phyloP scores from a whole-genome alignment of 805 yeast genomes.

The Starmerella vitae region DNA sequence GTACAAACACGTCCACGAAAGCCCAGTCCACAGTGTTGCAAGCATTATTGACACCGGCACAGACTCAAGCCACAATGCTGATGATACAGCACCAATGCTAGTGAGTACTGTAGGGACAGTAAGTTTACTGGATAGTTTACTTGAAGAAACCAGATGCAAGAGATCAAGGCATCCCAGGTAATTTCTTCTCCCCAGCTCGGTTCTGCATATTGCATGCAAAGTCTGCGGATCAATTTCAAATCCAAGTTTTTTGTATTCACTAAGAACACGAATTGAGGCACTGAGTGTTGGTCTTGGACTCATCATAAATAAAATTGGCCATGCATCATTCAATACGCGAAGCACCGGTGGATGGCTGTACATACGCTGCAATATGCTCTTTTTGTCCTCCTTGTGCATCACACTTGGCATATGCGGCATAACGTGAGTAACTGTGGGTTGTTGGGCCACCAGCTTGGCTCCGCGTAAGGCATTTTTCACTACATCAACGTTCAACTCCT shows the following conservation, averaged over 20 bases:
- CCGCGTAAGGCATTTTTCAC: constrained; percentile 12
- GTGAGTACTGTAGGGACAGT: neutral
- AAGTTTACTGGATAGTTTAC: neutral
- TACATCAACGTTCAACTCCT: constrained; percentile 2
- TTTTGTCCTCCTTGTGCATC: neutral
- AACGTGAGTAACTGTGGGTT: neutral
- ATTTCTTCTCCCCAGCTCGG: constrained; percentile 6
- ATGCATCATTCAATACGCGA: neutral
- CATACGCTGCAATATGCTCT: neutral
- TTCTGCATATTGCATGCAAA: constrained; percentile 2
- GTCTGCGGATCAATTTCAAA: neutral
- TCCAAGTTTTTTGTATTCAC: neutral
- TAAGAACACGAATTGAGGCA: neutral
- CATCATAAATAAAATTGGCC: constrained; percentile 5
- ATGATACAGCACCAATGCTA: constrained; percentile 2
- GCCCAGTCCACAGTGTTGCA: constrained; percentile 10
- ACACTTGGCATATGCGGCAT: constrained; percentile 1
- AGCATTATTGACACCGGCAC: constrained; percentile 3
- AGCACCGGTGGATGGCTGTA: constrained; percentile 3
- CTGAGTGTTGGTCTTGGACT: constrained; percentile 5
- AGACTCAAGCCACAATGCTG: constrained; percentile 4
- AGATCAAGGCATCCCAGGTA: constrained; percentile 2
- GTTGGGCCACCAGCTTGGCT: constrained; percentile 4
- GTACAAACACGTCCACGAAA: constrained; percentile 1
- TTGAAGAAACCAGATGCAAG: neutral